phyloP scores from a whole-genome alignment of 1,139 yeast genomes.

The Arxiozyma slooffiae region DNA sequence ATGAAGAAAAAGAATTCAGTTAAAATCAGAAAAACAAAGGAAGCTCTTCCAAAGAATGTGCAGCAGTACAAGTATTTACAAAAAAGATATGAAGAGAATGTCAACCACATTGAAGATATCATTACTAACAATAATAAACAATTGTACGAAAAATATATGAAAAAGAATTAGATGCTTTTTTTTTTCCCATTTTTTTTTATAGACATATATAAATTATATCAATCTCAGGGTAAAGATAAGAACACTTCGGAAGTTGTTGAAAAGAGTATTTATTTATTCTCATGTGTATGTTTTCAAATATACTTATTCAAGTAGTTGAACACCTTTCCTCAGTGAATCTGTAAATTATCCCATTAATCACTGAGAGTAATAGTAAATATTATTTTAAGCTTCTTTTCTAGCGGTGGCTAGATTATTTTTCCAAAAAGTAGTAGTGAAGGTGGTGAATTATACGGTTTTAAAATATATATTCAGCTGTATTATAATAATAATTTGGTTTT shows the following conservation, averaged over 20 bases:
- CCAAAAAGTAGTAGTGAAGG: conserved; percentile 41
- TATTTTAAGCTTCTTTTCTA: conserved; percentile 52
- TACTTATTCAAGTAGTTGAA: conserved; percentile 30
- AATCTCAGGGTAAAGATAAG: conserved; percentile 5
- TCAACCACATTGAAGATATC: neutral
- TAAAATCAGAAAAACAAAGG: neutral
- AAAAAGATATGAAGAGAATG: neutral
- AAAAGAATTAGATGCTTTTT: conserved; percentile 1
- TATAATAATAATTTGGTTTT: conserved; percentile 38
- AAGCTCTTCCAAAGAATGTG: neutral
- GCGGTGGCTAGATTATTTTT: conserved; percentile 45
- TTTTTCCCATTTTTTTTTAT: conserved; percentile 9
- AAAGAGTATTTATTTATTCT: conserved; percentile 31
- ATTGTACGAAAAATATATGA: neutral
- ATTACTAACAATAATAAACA: neutral
- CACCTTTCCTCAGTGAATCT: conserved; percentile 31
- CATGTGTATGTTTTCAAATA: conserved; percentile 34
- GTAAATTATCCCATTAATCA: conserved; percentile 21
- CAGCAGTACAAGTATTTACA: neutral
- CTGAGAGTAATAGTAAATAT: conserved; percentile 35
- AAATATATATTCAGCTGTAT: conserved; percentile 38
- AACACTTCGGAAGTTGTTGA: conserved; percentile 11
- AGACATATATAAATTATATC: conserved; percentile 20
- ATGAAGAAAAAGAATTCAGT: neutral
- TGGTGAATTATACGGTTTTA: conserved; percentile 48